Base-by-base conservation (phyloP, 768 basidiomycete species). In the Mycena polygramma region DNA sequence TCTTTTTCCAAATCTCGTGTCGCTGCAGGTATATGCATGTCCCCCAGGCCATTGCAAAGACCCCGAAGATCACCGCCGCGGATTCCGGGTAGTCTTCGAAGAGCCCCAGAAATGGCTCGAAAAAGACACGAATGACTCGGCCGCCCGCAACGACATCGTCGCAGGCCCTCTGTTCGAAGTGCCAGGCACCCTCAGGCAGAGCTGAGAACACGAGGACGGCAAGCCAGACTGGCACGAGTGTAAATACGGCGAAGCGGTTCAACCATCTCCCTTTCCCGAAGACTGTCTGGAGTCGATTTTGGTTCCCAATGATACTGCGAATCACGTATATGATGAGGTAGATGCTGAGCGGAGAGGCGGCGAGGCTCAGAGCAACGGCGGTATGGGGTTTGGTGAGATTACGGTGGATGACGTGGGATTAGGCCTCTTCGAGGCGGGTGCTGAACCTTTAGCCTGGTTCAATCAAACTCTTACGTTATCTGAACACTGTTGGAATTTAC, bases 301-400 rank as follows among this genome's bases (percentile, higher is more conserved):
- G 49, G 19, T 45, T 36, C 8, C 71, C 71, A 14, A 66, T 15
- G 2, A 67, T 39, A n/a, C 41, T 52, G 3, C 72, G 68, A 6
- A 69, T 26, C 26, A 73, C 72, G 30, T 73, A 73, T 30, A 66
- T 57, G 35, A 73, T 52, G 41, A 73, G 72, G 45, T 69, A 69
- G 52, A 46, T 7, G 51, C 67, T 69, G 58, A 73, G 46, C 7
- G 72, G 72, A 7, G 72, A 73, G 54, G 51, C 57, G 0, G 72
- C 68, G 20, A 73, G 55, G 14, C 30, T 37, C 26, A 69, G 48
- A 1, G 72, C 59, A 43, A 73, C 60, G 30, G 52, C 45, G 7
- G 58, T 59, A 49, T 73, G 72, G 20, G 57, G 60, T 24, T 63
- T 66, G 26, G 72, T 73, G 55, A 73, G 68, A 39, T 62, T 69